These are phyloP conservation scores for Rubia peregrina DNA, from an alignment of 305 asterid species.

Conservation along the genomic window DNA sequence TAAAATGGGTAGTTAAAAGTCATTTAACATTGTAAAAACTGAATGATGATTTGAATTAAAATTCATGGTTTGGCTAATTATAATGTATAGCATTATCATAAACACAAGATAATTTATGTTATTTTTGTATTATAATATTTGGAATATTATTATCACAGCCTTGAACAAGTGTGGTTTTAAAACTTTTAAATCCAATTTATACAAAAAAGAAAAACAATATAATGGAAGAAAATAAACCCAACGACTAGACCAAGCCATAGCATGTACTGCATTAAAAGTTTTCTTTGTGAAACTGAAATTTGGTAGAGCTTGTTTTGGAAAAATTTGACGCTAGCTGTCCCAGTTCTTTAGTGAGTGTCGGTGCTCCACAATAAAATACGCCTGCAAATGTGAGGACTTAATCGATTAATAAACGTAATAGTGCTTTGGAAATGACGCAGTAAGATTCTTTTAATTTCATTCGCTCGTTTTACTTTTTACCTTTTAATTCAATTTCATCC, in stretches of 20 bases:
- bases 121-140: too few species aligned
- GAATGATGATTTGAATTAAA: too few species aligned
- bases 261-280: background rate
- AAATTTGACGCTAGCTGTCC: background rate
- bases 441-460: too few species aligned
- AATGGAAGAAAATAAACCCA: background rate
- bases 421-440: too few species aligned
- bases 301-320: background rate
- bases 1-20: too few species aligned
- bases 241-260: background rate
- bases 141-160: background rate
- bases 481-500: too few species aligned
- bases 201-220: too few species aligned
- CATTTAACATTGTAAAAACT: too few species aligned
- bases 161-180: background rate
- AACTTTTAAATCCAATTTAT: background rate
- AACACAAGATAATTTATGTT: too few species aligned
- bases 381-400: background rate
- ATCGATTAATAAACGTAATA: too few species aligned
- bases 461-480: too few species aligned
- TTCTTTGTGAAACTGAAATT: background rate
- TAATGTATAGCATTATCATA: too few species aligned
- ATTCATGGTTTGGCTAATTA: background rate
- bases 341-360: background rate
- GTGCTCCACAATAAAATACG: background rate